phyloP scores from a whole-genome alignment of 163 green algal species.

The Chlamydomonas reinhardtii region DNA sequence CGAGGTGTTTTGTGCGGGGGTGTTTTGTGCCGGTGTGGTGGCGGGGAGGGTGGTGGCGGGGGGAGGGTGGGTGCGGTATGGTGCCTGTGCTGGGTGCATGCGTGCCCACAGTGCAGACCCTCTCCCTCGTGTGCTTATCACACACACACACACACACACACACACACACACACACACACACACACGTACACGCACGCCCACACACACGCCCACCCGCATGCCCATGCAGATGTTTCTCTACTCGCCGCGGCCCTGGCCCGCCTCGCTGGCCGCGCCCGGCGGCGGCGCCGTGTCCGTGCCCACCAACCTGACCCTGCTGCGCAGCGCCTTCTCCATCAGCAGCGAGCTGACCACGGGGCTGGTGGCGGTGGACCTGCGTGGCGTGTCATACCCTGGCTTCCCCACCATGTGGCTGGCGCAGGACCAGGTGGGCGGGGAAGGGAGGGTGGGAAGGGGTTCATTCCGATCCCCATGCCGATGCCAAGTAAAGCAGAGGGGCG shows the following conservation, averaged over 20 bases:
- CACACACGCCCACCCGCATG: background rate
- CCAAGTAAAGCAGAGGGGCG: too few species aligned
- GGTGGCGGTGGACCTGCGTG: constrained; percentile 8
- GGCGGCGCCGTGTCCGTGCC: background rate
- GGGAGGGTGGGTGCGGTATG: too few species aligned
- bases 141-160: too few species aligned
- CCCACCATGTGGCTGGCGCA: background rate
- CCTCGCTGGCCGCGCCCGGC: background rate
- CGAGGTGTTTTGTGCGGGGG: too few species aligned
- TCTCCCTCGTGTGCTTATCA: too few species aligned
- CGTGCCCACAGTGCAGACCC: too few species aligned
- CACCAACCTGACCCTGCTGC: constrained; percentile 35
- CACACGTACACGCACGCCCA: background rate
- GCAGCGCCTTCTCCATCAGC: background rate
- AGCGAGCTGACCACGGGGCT: constrained; percentile 5
- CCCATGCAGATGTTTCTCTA: constrained; percentile 35
- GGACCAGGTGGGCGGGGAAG: background rate
- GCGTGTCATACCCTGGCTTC: constrained; percentile 36
- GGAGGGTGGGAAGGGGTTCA: background rate
- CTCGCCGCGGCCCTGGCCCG: constrained; percentile 6
- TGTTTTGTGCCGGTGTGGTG: too few species aligned
- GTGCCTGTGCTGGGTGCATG: too few species aligned
- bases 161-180: too few species aligned
- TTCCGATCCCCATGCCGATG: too few species aligned
- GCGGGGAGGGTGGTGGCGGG: too few species aligned